Conservation (phyloP, 2,329 filamentous ascomycete species). For the Hypoxylon sp. region DNA sequence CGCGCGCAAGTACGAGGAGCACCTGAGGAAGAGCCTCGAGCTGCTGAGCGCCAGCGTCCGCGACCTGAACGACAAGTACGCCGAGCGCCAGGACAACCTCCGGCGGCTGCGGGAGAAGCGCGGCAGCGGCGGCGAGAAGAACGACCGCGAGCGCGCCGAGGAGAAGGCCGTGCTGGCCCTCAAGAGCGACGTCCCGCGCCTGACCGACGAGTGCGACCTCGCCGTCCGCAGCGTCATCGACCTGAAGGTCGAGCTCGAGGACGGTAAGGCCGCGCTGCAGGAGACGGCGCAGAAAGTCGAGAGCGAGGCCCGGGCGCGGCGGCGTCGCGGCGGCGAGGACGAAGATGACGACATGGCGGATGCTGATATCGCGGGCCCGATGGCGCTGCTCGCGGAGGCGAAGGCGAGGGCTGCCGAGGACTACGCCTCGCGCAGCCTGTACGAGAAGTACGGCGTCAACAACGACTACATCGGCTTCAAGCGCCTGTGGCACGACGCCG, state of each 20-base stretch:
- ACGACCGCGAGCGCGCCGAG: conserved; percentile 53
- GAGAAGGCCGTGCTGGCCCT: conserved; percentile 58
- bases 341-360: conserved; percentile 48
- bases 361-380: conserved; percentile 48
- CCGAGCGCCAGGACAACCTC: conserved; percentile 53
- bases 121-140: conserved; percentile 53
- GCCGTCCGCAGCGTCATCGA: conserved; percentile 65
- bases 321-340: conserved; percentile 38
- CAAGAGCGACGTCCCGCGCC: conserved; percentile 54
- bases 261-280: conserved; percentile 58
- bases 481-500: conserved; percentile 67
- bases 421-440: conserved; percentile 58
- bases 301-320: conserved; percentile 31
- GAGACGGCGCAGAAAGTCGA: conserved; percentile 52
- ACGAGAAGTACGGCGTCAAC: conserved; percentile 66
- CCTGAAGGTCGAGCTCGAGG: conserved; percentile 62
- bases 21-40: conserved; percentile 60
- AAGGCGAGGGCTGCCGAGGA: conserved; percentile 56
- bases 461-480: conserved; percentile 73
- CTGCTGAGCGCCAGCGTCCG: conserved; percentile 61
- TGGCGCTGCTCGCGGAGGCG: conserved; percentile 54
- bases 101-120: conserved; percentile 54
- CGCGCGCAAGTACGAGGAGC: conserved; percentile 58
- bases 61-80: conserved; percentile 62
- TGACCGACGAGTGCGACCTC: conserved; percentile 62